Evolutionary conservation across 139 green algal species (phyloP), one percentile per base, ranked within the genome.

Genomic region (Auxenochlorella protothecoides): DNA sequence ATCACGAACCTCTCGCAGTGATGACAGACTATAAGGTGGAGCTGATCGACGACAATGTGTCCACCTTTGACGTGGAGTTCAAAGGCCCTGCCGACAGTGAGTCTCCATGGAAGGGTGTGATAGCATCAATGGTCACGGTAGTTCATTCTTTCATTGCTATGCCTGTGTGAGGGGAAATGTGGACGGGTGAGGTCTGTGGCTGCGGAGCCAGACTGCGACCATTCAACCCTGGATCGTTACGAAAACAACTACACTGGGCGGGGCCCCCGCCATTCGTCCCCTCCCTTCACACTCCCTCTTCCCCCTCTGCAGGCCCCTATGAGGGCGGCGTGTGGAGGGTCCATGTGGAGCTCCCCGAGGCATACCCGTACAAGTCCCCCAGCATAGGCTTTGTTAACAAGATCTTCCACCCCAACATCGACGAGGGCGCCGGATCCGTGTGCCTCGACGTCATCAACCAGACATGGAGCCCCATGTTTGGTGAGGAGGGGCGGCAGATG

Each of bases 371-470:
- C 83, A 95, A 95, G 77, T 96, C 89, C 3, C 90, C 90, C 2
- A 93, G 88, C 54, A 99, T 99, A 56, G 95, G 93, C 16, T 99
- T 99, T 74, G 88, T 97, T 12, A 99, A 99, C 84, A 84, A 89
- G 15, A 97, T 98, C 59, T 99, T 91, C 82, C 95, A 99, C 75
- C 95, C 95, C 11, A 99, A 99, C 75, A 92, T 99, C 4, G 95
- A 99, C 76, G 91, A 97, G 79, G 87, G 78, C 84, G 55, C 73
- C 44, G 53, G 54, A 4, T 96, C 88, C 10, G 94, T 99, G 9
- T 99, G 95, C 86, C 72, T 99, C 59, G 95, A 99, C 74, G 94
- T 99, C 16, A 99, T 99, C 81, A 99, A 99, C 82, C 95, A 99
- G 79, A 97, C 91, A 2, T 99, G 95, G 95, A 95, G 85, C 79